These are phyloP conservation scores for Fusarium vanettenii DNA, from an alignment of 2,329 filamentous ascomycete species.

Conservation along the genomic window DNA sequence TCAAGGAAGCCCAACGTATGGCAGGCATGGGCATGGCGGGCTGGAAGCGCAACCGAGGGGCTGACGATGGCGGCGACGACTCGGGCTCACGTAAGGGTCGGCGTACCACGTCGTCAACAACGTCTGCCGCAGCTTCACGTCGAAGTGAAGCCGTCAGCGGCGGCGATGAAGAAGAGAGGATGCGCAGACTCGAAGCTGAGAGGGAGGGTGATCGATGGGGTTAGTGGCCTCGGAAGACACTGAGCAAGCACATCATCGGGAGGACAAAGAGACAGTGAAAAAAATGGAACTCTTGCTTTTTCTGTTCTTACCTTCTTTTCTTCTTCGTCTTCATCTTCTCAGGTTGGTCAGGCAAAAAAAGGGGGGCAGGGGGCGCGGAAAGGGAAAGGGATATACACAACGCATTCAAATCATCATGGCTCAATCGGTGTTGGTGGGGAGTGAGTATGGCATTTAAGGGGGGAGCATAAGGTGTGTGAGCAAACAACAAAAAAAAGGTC, in stretches of 20 bases:
- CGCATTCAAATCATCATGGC: conserved; percentile 14
- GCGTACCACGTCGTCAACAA: conserved; percentile 48
- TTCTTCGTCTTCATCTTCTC: not conserved
- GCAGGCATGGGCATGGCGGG: conserved; percentile 64
- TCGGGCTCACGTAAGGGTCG: conserved; percentile 54
- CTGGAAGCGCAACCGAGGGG: conserved; percentile 63
- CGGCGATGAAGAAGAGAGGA: conserved; percentile 64
- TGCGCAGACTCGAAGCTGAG: conserved; percentile 69
- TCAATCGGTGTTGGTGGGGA: conserved; percentile 14
- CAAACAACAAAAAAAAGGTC: not conserved
- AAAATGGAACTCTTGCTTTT: not conserved
- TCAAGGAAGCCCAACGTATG: conserved; percentile 76
- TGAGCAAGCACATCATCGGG: conserved; percentile 8
- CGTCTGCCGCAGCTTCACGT: conserved; percentile 46
- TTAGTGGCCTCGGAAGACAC: conserved; percentile 38
- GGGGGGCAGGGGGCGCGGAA: not conserved
- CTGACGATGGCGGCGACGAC: conserved; percentile 52
- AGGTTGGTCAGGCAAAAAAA: not conserved
- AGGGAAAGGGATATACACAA: not conserved
- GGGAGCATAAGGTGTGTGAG: not conserved
- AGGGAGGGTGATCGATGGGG: conserved; percentile 66
- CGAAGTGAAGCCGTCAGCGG: conserved; percentile 60
- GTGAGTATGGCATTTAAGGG: not conserved
- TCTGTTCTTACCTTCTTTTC: not conserved
- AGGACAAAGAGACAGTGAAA: conserved; percentile 16